These are phyloP conservation scores for Penicillium olsonii DNA, from an alignment of 2,329 filamentous ascomycete genomes.

Conservation along the genomic window DNA sequence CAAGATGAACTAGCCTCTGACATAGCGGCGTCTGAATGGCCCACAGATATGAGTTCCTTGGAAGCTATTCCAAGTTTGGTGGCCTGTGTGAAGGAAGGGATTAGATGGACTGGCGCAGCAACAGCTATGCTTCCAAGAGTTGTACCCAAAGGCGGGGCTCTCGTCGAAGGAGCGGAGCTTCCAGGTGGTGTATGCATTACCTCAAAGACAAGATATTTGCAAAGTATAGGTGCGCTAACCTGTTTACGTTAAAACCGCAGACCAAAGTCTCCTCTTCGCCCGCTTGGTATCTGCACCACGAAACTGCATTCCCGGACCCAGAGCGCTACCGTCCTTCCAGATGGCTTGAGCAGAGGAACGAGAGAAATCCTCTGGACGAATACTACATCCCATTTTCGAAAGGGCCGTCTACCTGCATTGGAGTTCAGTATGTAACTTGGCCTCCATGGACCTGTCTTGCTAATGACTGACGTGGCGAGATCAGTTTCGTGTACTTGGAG, in stretches of 20 bases:
- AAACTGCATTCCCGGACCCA: neutral
- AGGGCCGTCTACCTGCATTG: neutral
- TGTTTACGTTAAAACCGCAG: too few species aligned
- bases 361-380: too few species aligned
- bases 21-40: neutral
- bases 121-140: conserved; percentile 6
- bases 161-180: neutral
- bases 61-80: conserved; percentile 4
- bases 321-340: neutral
- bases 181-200: neutral
- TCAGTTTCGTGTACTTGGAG: neutral
- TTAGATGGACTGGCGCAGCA: conserved; percentile 11
- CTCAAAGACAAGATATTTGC: too few species aligned
- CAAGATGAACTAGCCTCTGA: neutral
- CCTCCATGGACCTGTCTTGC: neutral
- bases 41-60: neutral
- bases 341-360: neutral
- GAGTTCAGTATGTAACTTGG: neutral
- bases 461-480: neutral
- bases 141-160: neutral
- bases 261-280: neutral
- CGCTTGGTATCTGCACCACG: neutral
- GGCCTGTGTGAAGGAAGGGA: conserved; percentile 12
- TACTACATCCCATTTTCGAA: neutral
- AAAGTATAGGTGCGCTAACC: too few species aligned